These are phyloP conservation scores for Amanita rubescens DNA, from an alignment of 768 basidiomycete genomes.

Conservation along the genomic window DNA sequence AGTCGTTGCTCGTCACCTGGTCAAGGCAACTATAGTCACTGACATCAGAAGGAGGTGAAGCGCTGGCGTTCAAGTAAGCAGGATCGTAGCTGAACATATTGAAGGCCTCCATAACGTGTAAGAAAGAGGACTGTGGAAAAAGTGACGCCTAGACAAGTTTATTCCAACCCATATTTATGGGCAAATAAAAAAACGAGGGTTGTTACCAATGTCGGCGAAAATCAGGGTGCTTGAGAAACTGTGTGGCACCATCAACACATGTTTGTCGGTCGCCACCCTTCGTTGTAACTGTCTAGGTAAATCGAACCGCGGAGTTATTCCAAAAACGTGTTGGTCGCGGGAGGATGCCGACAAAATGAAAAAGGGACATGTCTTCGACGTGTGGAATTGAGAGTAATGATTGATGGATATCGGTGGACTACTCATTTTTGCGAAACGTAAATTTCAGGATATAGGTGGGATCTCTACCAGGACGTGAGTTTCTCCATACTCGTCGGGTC, in stretches of 20 bases:
- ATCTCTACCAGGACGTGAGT: no score
- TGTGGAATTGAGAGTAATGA: neutral
- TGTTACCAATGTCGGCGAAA: no score
- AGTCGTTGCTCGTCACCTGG: neutral
- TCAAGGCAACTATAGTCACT: neutral
- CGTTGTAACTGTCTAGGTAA: neutral
- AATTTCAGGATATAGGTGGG: no score
- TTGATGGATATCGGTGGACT: neutral
- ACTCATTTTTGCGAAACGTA: no score
- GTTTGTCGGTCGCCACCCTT: neutral
- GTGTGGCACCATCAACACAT: conserved; percentile 1
- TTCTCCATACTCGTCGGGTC: no score
- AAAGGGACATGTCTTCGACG: neutral
- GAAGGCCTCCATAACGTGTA: neutral
- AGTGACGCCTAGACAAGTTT: no score
- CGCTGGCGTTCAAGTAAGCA: neutral
- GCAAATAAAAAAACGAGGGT: no score
- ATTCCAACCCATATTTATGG: no score
- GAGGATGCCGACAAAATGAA: neutral
- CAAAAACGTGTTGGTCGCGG: conserved; percentile 2
- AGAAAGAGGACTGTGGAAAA: no score
- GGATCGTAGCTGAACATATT: neutral
- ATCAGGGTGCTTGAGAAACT: neutral
- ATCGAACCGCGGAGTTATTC: neutral
- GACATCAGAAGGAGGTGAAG: neutral